phyloP scores from a whole-genome alignment of 1,284 basidiomycete species.

The Apiotrichum gracile region DNA sequence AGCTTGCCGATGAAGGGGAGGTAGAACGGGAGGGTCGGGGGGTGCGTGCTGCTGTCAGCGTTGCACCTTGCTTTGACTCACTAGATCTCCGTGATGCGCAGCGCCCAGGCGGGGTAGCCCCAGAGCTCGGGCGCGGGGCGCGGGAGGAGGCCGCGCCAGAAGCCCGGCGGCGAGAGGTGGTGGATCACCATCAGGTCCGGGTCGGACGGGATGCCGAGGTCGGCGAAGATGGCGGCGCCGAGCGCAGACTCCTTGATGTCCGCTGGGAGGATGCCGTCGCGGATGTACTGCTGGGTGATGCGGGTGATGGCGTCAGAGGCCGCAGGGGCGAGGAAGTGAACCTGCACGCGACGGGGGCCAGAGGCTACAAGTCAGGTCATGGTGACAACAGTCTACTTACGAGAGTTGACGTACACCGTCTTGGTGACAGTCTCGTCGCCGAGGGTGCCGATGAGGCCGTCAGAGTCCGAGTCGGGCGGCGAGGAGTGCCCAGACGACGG shows the following conservation, averaged over 20 bases:
- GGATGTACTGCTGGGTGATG: conserved; percentile 10
- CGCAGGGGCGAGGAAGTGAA: conserved; percentile 15
- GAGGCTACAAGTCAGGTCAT: neutral
- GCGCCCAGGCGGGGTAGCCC: conserved; percentile 36
- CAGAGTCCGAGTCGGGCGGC: neutral
- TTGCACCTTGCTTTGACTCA: neutral
- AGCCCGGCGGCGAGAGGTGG: conserved; percentile 19
- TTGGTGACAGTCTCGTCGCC: conserved; percentile 11
- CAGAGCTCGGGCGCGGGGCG: conserved; percentile 32
- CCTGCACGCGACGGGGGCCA: conserved; percentile 10
- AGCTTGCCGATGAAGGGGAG: conserved; percentile 13
- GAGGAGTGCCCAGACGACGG: neutral
- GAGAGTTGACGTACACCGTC: conserved; percentile 10
- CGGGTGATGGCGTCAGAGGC: conserved; percentile 11
- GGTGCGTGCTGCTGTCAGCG: conserved; percentile 14
- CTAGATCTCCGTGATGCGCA: conserved; percentile 39
- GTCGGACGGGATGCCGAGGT: conserved; percentile 18
- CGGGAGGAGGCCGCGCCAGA: conserved; percentile 21
- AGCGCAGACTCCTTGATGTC: conserved; percentile 11
- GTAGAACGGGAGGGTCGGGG: conserved; percentile 24
- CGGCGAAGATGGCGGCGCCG: conserved; percentile 15
- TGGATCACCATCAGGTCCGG: conserved; percentile 35
- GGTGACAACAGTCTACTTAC: neutral
- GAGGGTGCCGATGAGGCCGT: neutral
- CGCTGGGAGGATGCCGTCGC: conserved; percentile 2